Percentiles rank a stretch among this genome's conserved stretches.
These are phyloP conservation scores for Coniochaeta hoffmannii DNA, from an alignment of 2,329 filamentous ascomycete genomes.

Conservation along the genomic window DNA sequence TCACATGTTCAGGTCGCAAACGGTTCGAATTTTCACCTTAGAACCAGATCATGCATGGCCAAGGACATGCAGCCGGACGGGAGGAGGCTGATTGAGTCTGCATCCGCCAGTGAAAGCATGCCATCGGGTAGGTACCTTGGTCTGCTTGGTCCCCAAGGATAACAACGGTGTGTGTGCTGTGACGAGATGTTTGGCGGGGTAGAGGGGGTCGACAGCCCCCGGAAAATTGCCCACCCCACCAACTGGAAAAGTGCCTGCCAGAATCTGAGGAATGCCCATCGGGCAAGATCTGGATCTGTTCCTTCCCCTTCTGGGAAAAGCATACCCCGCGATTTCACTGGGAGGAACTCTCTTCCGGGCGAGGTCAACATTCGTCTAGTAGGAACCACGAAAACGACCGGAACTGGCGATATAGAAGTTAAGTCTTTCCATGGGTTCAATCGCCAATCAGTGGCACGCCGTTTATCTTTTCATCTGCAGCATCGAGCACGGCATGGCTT, in stretches of 20 bases:
- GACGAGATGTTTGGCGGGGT: neutral
- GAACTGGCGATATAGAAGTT: neutral
- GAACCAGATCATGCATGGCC: neutral
- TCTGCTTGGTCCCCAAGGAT: too few relatives aligned
- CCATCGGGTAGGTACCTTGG: neutral
- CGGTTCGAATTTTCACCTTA: neutral
- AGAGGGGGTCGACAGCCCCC: neutral
- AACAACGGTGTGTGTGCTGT: neutral
- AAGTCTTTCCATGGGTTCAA: neutral
- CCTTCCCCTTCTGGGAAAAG: neutral
- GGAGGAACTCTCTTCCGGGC: neutral
- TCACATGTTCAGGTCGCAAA: neutral
- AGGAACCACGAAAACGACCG: neutral
- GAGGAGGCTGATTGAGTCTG: neutral
- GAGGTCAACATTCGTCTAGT: neutral
- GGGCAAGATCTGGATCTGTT: slow-evolving; percentile 2
- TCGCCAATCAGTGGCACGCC: neutral
- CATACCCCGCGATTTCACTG: slow-evolving; percentile 2
- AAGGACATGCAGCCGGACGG: neutral
- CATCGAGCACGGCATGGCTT: neutral
- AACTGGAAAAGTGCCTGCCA: neutral
- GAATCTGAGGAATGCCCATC: neutral
- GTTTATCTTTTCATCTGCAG: neutral
- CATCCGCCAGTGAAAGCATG: neutral
- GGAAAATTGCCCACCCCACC: neutral